A percentile compares a stretch with the other conserved stretches of the same genome.
These are phyloP conservation scores for Lagenaria siceraria DNA, from an alignment of 306 rosid genomes.

Conservation along the genomic window DNA sequence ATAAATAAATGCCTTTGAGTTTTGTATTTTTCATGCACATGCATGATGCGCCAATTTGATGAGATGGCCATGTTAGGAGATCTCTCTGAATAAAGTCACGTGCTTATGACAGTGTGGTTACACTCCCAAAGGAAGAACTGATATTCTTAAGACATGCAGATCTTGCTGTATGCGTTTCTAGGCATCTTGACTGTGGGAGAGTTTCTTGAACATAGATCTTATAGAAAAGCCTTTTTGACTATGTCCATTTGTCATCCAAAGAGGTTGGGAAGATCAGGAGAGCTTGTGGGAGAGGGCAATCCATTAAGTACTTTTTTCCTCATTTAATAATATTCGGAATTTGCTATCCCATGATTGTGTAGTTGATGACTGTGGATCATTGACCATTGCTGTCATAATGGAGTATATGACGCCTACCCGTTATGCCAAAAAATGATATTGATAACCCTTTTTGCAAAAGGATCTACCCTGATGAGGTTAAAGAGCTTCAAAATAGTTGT, in stretches of 20 bases:
- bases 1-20: background rate
- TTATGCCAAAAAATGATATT: background rate
- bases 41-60: background rate
- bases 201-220: background rate
- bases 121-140: background rate
- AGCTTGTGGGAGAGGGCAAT: background rate
- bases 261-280: background rate
- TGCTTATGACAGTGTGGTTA: background rate
- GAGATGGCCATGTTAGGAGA: background rate
- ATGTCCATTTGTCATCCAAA: background rate
- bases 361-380: background rate
- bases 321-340: background rate
- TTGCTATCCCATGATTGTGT: background rate
- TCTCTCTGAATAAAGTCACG: background rate
- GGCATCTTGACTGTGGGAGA: background rate
- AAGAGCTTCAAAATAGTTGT: too few species aligned
- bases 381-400: background rate
- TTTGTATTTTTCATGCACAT: background rate
- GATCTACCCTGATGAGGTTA: too few species aligned
- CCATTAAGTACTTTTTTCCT: background rate
- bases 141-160: background rate
- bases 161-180: background rate
- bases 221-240: background rate
- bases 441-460: background rate
- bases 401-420: background rate